phyloP scores from a whole-genome alignment of 2,329 filamentous ascomycete species.

The Fusarium udum region DNA sequence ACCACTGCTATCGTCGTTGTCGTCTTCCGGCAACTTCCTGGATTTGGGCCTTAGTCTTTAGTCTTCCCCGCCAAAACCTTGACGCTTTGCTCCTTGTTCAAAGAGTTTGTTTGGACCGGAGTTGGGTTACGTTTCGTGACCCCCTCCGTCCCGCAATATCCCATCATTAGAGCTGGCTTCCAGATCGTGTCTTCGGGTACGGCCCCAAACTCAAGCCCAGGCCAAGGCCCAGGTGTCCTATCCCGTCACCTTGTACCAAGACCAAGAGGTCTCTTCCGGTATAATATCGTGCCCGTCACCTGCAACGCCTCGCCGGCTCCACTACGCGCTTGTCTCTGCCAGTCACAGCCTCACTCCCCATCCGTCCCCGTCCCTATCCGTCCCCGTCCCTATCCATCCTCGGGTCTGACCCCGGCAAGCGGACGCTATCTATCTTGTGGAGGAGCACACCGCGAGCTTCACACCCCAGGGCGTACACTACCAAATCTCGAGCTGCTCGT shows the following conservation, averaged over 20 bases:
- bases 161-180: constrained; percentile 33
- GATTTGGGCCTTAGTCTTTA: constrained; percentile 1
- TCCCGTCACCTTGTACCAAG: constrained; percentile 41
- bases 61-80: constrained; percentile 33
- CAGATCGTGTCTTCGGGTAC: constrained; percentile 25
- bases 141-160: constrained; percentile 38
- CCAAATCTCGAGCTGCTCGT: constrained; percentile 40
- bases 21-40: constrained; percentile 35
- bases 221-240: constrained; percentile 24
- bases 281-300: constrained; percentile 49
- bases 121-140: constrained; percentile 38
- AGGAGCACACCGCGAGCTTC: constrained; percentile 38
- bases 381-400: constrained; percentile 44
- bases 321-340: constrained; percentile 44
- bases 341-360: constrained; percentile 32
- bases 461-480: constrained; percentile 40
- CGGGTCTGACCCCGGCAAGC: constrained; percentile 41
- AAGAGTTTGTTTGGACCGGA: constrained; percentile 32
- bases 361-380: constrained; percentile 37
- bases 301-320: constrained; percentile 42
- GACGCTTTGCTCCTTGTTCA: constrained; percentile 23
- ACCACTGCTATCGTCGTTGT: neutral
- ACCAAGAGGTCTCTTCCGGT: constrained; percentile 47
- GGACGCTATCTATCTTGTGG: constrained; percentile 44
- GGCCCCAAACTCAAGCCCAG: neutral